Percentiles rank a stretch among this genome's conserved stretches.
Conservation (phyloP, 1,284 basidiomycete genomes). For the Apiotrichum veenhuisii region DNA sequence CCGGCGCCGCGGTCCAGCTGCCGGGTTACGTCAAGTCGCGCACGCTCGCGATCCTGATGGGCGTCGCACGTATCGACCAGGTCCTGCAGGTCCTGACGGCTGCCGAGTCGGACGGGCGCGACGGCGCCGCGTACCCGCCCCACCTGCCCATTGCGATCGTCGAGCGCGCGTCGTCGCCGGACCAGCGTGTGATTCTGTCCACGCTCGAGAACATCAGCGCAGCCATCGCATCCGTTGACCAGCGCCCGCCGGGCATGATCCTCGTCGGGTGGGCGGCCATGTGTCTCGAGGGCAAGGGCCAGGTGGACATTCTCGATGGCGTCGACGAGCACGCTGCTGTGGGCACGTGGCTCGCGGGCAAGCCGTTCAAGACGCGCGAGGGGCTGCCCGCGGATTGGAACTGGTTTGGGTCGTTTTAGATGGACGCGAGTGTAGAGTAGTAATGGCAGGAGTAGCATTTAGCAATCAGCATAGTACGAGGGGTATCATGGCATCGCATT, state of each 20-base stretch:
- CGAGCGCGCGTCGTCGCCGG: slow-evolving; percentile 85
- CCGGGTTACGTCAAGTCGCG: slow-evolving; percentile 80
- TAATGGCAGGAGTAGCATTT: background rate
- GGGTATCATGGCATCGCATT: background rate
- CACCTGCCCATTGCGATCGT: slow-evolving; percentile 85
- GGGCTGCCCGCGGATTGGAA: slow-evolving; percentile 22
- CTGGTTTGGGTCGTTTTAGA: slow-evolving; percentile 7
- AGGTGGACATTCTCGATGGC: slow-evolving; percentile 54
- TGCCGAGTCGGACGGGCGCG: slow-evolving; percentile 27
- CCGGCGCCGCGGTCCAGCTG: slow-evolving; percentile 76
- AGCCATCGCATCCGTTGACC: slow-evolving; percentile 75
- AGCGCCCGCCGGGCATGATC: slow-evolving; percentile 93
- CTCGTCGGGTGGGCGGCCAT: slow-evolving; percentile 81
- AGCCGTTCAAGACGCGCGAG: slow-evolving; percentile 36
- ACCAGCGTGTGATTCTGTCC: slow-evolving; percentile 79
- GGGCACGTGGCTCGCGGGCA: slow-evolving; percentile 34
- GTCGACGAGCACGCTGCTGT: slow-evolving; percentile 41
- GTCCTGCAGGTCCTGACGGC: slow-evolving; percentile 63
- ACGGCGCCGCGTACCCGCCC: slow-evolving; percentile 66
- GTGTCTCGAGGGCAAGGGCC: slow-evolving; percentile 55
- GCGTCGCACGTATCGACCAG: slow-evolving; percentile 75
- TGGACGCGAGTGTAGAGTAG: background rate
- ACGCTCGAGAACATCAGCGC: slow-evolving; percentile 69
- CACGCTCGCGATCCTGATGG: slow-evolving; percentile 87
- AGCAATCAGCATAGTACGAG: too few species aligned